Evolutionary conservation across 2,329 filamentous ascomycete species (phyloP), one percentile per base, ranked within the genome.

Genomic region (Geoglossum cookeanum): DNA sequence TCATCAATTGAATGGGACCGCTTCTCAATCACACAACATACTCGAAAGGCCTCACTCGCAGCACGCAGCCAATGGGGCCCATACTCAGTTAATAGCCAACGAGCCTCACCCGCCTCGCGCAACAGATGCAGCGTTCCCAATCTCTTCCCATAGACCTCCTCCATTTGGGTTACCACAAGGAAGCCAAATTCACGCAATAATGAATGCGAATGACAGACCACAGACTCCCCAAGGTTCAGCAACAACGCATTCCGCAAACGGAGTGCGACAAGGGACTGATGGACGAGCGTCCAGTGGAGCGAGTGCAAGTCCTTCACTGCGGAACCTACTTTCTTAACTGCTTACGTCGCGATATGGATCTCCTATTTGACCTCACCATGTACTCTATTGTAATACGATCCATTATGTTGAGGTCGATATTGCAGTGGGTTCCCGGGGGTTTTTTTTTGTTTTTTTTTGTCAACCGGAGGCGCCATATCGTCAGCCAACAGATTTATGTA

Each of bases 251-350:
- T n/a, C 48, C n/a, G 17, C 45, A 42, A 55, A 42, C 33, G 51
- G 33, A 4, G 37, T 45, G 8, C 15, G 47, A 32, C 22, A 32
- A 32, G 32, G 27, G 13, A 17, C 53, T 30, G 51, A 44, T 33
- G 51, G 47, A 32, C 37, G 56, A 44, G 54, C 75, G 35, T 70
- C 75, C 33, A 78, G 77, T 55, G 84, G 84, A n/a, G 85, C 85
- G 3, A 89, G 85, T 64, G 84, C 85, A 15, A 89, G 82, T 64
- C 84, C 85, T 9, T 88, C 85, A 8, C 68, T 90, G 60, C 79
- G 82, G 63, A 89, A 90, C 64, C 69, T 90, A 54, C 74, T 90
- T 57, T 84, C 80, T 53, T 87, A 58, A 13, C 4, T 15, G 15
- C 11, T 15, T 35, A 22, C 4, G 17, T 51, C 48, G 33, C 7